Percentiles rank a stretch among this genome's conserved stretches.
Evolutionary conservation across 306 rosid genomes (phyloP).

Genomic region (Leucaena leucocephala): DNA sequence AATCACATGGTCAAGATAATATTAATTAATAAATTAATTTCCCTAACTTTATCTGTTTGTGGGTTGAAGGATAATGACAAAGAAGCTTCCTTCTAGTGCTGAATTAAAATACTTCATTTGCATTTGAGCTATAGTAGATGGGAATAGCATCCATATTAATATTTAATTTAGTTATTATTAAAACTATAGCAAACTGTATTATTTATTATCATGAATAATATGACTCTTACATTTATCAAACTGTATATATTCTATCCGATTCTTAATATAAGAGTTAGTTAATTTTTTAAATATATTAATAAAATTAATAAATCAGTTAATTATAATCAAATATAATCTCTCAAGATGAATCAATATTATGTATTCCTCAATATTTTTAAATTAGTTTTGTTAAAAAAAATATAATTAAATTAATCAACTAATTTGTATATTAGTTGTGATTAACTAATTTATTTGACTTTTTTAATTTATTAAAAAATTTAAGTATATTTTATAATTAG

Average conservation of each 20-base stretch:
- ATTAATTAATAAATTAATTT: slow-evolving; percentile 6
- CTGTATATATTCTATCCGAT: neutral
- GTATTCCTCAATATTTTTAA: no score
- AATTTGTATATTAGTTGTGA: no score
- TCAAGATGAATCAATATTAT: no score
- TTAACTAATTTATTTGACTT: no score
- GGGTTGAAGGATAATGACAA: slow-evolving; percentile 48
- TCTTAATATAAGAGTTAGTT: no score
- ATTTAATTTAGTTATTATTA: slow-evolving; percentile 10
- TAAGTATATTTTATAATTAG: no score
- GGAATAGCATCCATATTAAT: slow-evolving; percentile 45
- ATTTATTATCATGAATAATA: neutral
- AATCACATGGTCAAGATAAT: slow-evolving; percentile 44
- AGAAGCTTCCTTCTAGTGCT: slow-evolving; percentile 50
- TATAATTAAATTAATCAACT: no score
- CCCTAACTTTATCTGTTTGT: slow-evolving; percentile 15
- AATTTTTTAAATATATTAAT: no score
- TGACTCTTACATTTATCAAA: neutral
- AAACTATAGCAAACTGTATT: neutral
- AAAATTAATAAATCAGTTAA: no score
- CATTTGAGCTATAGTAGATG: slow-evolving; percentile 44
- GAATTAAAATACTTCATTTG: slow-evolving; percentile 33
- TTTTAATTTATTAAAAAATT: no score
- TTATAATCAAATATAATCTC: no score
- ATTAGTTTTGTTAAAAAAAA: no score